Conservation (phyloP, 2,329 filamentous ascomycete genomes). For the Stromatinia cepivora region DNA sequence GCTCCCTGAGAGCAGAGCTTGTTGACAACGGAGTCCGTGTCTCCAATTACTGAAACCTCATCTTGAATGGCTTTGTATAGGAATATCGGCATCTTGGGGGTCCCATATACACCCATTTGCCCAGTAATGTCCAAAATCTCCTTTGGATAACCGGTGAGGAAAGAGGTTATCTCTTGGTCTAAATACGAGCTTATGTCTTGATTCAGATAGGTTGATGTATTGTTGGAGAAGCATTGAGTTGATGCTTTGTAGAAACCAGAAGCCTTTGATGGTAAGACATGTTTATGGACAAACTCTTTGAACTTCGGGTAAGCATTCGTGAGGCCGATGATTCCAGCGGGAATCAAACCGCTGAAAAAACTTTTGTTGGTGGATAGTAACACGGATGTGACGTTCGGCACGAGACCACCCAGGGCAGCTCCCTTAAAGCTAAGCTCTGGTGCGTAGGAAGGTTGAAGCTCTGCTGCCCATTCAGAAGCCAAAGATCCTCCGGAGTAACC, state of each 20-base stretch:
- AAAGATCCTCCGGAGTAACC: constrained; percentile 58
- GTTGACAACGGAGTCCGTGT: constrained; percentile 47
- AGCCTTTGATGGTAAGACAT: constrained; percentile 35
- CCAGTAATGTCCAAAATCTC: not conserved
- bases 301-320: constrained; percentile 19
- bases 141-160: constrained; percentile 15
- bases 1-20: constrained; percentile 46
- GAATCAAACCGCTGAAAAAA: constrained; percentile 38
- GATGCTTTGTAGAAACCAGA: constrained; percentile 40
- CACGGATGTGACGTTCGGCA: constrained; percentile 45
- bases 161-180: constrained; percentile 40
- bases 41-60: constrained; percentile 46
- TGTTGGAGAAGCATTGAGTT: constrained; percentile 36
- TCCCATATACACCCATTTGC: constrained; percentile 41
- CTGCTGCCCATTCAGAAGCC: constrained; percentile 53
- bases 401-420: constrained; percentile 51
- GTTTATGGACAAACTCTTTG: constrained; percentile 1
- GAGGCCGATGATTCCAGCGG: constrained; percentile 25
- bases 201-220: constrained; percentile 37
- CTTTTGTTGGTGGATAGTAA: constrained; percentile 42
- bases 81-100: constrained; percentile 50
- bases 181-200: constrained; percentile 48
- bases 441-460: constrained; percentile 53
- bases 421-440: constrained; percentile 53
- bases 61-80: constrained; percentile 52